Base-by-base conservation (phyloP, 2,329 filamentous ascomycete species). In the Thelonectria olida region DNA sequence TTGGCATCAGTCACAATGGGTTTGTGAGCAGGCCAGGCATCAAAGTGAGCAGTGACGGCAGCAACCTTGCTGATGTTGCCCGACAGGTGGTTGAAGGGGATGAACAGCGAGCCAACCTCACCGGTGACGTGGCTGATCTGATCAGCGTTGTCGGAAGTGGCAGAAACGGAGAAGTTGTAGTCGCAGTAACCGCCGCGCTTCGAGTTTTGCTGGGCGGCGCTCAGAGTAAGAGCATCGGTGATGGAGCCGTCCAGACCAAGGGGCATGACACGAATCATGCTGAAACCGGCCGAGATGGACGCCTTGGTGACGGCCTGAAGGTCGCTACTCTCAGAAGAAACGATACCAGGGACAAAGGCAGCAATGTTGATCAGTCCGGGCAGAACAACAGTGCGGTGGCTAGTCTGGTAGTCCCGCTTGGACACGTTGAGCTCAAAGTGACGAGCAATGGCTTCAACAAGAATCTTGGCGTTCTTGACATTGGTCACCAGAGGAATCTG, bases 391-490 rank as follows among this genome's bases (percentile, higher is more conserved):
- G 90, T 92, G 67, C 88, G 86, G 76, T 94, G 91, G 79, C 96
- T 97, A 47, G 93, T 95, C 82, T 97, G 93, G 80, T 90, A 97
- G 79, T 99, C 96, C 58, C 94, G 88, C 67, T 89, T 90, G 74
- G 88, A 88, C 58, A 99, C 88, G 36, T 92, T 89, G 54, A 99
- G 85, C 68, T 94, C 89, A 74, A 93, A 97, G 76, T 96, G 91
- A 61, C 95, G 90, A 58, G 93, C 90, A 67, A 99, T 92, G 20
- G 95, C 96, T 81, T 99, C 96, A 54, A 99, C 90, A 52, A 99
- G 81, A 61, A 99, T 92, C 85, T 98, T 99, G 61, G 96, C 96
- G 75, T 97, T 98, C 87, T 99, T 99, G 78, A 99, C 96, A 73
- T 99, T 99, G 56, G 96, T 99, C 17, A 99, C 95, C 62, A 99